Evolutionary conservation across 2,329 filamentous ascomycete genomes (phyloP).

Genomic region (Botryosphaeria agaves): DNA sequence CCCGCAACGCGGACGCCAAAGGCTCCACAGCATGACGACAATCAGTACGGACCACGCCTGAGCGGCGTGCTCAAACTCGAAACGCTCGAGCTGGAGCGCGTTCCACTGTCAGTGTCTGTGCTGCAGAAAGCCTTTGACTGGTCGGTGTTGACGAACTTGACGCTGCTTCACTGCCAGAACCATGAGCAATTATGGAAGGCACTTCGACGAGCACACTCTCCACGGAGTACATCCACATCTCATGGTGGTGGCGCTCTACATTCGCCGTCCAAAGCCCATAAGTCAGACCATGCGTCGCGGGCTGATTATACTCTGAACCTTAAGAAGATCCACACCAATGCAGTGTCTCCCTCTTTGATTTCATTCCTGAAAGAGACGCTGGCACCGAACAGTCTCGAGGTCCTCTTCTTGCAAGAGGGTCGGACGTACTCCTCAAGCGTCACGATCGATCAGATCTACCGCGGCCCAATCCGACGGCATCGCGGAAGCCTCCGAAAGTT

Average conservation of each 20-base stretch:
- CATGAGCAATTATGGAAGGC: slow-evolving; percentile 62
- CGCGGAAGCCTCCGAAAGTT: slow-evolving; percentile 53
- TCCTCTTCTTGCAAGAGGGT: slow-evolving; percentile 58
- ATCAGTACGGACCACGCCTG: slow-evolving; percentile 21
- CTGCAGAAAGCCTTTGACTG: slow-evolving; percentile 57
- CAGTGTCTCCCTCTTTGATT: slow-evolving; percentile 50
- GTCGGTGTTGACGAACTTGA: slow-evolving; percentile 52
- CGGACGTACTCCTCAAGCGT: slow-evolving; percentile 38
- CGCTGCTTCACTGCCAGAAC: slow-evolving; percentile 54
- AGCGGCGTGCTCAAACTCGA: slow-evolving; percentile 49
- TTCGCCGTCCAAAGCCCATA: slow-evolving; percentile 7
- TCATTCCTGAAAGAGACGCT: slow-evolving; percentile 61
- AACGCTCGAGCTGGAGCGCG: slow-evolving; percentile 55
- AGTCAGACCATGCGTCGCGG: neutral
- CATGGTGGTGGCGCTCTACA: slow-evolving; percentile 14
- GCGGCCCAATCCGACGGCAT: slow-evolving; percentile 52
- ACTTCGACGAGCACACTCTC: slow-evolving; percentile 37
- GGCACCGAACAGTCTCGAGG: slow-evolving; percentile 63
- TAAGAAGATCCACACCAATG: slow-evolving; percentile 60
- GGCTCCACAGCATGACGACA: slow-evolving; percentile 4
- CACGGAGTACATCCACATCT: slow-evolving; percentile 11
- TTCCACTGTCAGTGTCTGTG: slow-evolving; percentile 56
- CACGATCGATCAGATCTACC: slow-evolving; percentile 53
- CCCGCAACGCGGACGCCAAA: neutral
- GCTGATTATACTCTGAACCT: slow-evolving; percentile 33